Evolutionary conservation across 495 filamentous ascomycete species (phyloP).

Genomic region (Elasticomyces elasticus): DNA sequence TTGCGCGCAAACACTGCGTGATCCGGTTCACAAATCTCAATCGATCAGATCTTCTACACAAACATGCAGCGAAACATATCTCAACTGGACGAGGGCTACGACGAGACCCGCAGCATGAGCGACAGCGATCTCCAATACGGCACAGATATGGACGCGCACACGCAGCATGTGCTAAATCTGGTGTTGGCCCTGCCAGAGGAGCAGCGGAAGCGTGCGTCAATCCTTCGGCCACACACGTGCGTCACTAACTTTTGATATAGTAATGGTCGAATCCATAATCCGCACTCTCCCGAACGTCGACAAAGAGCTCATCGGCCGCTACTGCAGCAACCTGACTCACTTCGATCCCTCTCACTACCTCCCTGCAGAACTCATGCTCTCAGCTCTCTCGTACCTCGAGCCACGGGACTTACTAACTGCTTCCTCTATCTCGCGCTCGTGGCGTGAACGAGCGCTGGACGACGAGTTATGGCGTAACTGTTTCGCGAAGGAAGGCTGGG

Average conservation of each 20-base stretch:
- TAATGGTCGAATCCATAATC: conserved; percentile 55
- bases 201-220: conserved; percentile 6
- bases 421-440: conserved; percentile 65
- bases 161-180: background rate
- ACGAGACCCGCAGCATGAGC: conserved; percentile 49
- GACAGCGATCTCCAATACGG: conserved; percentile 44
- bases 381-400: conserved; percentile 78
- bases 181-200: conserved; percentile 7
- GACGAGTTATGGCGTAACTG: conserved; percentile 74
- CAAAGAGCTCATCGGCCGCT: conserved; percentile 66
- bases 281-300: conserved; percentile 63
- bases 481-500: conserved; percentile 79
- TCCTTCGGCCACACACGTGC: background rate
- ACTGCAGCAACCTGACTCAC: conserved; percentile 68
- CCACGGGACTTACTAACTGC: conserved; percentile 65
- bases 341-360: conserved; percentile 82
- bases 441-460: conserved; percentile 75
- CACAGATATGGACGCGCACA: conserved; percentile 30
- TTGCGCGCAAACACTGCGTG: background rate
- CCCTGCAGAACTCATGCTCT: conserved; percentile 77
- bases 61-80: background rate
- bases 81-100: conserved; percentile 54
- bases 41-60: background rate
- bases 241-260: conserved; percentile 20
- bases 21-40: no score